Base-by-base conservation (phyloP, 106 monocot genomes). In the Hemerocallis citrina region DNA sequence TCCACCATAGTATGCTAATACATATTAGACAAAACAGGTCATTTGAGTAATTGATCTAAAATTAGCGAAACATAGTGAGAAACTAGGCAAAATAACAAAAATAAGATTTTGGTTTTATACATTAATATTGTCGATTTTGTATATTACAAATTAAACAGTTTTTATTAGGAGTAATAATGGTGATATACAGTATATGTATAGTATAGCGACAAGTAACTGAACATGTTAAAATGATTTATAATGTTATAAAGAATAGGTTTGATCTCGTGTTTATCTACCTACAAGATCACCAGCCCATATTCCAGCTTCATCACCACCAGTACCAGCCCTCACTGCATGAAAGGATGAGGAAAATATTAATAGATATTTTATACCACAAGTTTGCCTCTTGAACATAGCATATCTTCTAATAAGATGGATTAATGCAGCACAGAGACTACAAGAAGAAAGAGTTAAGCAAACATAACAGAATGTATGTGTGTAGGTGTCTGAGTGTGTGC, bases 201-300 rank as follows among this genome's bases (percentile, higher is more conserved):
- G n/a, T n/a, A n/a, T n/a, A n/a, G n/a, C n/a, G n/a, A n/a, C n/a
- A n/a, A n/a, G n/a, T n/a, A n/a, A n/a, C n/a, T 44, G 44, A 13
- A 28, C 16, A 13, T 54, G 27, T 13, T 29, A 13, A 31, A 24
- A 54, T 54, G 54, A 28, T 16, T 54, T n/a, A n/a, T n/a, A n/a
- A n/a, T n/a, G n/a, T n/a, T n/a, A n/a, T n/a, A n/a, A 57, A 32
- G 57, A 57, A 24, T 38, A 40, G 40, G 22, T 38, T 3, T 35
- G 59, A 59, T 59, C n/a, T 32, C 25, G 40, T 38, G 59, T 59
- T 84, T n/a, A n/a, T n/a, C 57, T 75, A 85, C 94, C 74, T 94
- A 94, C 94, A 83, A 95, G 86, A 70, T 95, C 95, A 68, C 90
- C 89, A 64, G 95, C 95, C 90, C 90, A 95, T 68, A 95, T 61